Evolutionary conservation across 1,284 basidiomycete species (phyloP).

Genomic region (Chondrostereum purpureum): DNA sequence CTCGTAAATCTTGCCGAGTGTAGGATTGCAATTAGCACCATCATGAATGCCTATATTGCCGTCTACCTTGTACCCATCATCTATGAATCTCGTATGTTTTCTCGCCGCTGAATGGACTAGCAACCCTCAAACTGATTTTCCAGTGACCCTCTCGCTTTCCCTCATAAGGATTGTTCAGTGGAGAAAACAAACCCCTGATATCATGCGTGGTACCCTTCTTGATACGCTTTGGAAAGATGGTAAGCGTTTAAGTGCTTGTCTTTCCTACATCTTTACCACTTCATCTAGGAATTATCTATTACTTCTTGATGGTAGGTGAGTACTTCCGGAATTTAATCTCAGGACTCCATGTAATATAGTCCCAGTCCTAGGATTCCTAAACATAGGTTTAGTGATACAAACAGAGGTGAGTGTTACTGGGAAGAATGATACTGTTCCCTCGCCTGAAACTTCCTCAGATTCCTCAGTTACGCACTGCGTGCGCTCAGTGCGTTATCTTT

Average conservation of each 20-base stretch:
- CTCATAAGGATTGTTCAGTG: slow-evolving; percentile 14
- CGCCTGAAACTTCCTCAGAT: no score
- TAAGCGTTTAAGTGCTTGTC: no score
- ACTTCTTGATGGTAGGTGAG: slow-evolving; percentile 17
- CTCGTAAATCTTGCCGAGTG: slow-evolving; percentile 6
- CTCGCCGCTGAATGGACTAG: neutral
- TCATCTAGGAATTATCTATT: slow-evolving; percentile 16
- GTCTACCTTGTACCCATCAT: slow-evolving; percentile 12
- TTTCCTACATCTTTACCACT: no score
- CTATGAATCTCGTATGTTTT: slow-evolving; percentile 14
- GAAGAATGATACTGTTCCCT: no score
- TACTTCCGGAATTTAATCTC: no score
- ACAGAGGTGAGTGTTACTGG: slow-evolving; percentile 11
- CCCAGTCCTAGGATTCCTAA: slow-evolving; percentile 15
- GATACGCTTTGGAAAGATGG: slow-evolving; percentile 19
- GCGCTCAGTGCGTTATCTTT: slow-evolving; percentile 13
- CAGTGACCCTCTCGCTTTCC: slow-evolving; percentile 17
- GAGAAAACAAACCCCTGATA: slow-evolving; percentile 12
- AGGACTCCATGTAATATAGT: neutral
- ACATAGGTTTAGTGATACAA: slow-evolving; percentile 15
- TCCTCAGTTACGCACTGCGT: slow-evolving; percentile 15
- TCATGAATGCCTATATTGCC: slow-evolving; percentile 9
- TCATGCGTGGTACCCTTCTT: slow-evolving; percentile 15
- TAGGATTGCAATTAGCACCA: slow-evolving; percentile 2
- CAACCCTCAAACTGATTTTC: neutral